phyloP scores from a whole-genome alignment of 106 monocot species.

The Allium sativum region DNA sequence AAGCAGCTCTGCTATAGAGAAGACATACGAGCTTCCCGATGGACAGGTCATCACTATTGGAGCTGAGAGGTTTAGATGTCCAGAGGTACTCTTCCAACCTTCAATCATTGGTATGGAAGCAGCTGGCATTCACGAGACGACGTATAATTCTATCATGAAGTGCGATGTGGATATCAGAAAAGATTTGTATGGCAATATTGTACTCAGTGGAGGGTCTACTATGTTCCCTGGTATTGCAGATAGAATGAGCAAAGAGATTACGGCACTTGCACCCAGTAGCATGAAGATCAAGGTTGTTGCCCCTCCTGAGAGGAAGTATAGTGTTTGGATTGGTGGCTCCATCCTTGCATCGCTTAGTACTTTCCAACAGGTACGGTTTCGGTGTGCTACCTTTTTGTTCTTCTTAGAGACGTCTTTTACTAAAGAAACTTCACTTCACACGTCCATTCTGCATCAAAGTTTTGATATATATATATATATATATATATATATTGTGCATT shows the following conservation, averaged over 20 bases:
- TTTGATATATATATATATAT: no score
- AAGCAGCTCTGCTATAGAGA: no score
- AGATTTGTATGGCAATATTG: constrained; percentile 37
- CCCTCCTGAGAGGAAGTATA: constrained; percentile 34
- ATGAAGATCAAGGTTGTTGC: constrained; percentile 42
- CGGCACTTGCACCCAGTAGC: constrained; percentile 35
- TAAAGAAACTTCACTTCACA: no score
- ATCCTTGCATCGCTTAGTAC: constrained; percentile 37
- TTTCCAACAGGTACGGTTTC: constrained; percentile 26
- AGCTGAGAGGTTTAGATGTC: constrained; percentile 18
- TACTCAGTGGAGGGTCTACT: constrained; percentile 35
- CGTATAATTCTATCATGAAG: constrained; percentile 43
- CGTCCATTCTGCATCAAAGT: no score
- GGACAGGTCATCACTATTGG: no score
- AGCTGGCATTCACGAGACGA: constrained; percentile 28
- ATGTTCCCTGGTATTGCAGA: constrained; percentile 45
- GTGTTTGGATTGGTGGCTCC: constrained; percentile 42
- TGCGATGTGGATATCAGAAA: constrained; percentile 36
- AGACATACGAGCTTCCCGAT: no score
- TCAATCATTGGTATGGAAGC: constrained; percentile 29
- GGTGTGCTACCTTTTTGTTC: background rate
- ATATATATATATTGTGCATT: no score
- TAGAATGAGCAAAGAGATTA: constrained; percentile 32
- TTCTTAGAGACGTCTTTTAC: background rate
- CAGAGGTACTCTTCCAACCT: constrained; percentile 30